Conservation (phyloP, 352 stramenopile genomes). For the Phytophthora kernoviae region DNA sequence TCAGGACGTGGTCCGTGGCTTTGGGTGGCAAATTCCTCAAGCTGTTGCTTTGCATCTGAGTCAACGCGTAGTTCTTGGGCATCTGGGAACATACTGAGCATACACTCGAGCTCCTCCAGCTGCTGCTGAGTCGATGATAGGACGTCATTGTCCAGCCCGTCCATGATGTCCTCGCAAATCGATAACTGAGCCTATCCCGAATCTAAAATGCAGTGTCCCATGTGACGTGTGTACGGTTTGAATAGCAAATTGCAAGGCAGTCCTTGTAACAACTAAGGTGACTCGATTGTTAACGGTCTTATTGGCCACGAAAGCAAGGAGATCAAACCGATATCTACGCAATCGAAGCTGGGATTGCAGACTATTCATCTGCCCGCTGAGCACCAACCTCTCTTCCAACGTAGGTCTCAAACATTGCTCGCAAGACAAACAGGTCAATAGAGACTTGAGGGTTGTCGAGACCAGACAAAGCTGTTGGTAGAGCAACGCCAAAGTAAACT, state of each 20-base stretch:
- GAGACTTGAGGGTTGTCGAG: neutral
- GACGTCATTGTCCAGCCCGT: constrained; percentile 2
- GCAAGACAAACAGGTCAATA: neutral
- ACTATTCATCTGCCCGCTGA: too few species aligned
- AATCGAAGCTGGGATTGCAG: too few species aligned
- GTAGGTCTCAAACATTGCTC: too few species aligned
- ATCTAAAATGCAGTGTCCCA: constrained; percentile 5
- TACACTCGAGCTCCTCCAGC: constrained; percentile 77
- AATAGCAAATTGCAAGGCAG: too few species aligned
- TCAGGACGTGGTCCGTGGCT: constrained; percentile 3
- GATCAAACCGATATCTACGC: too few species aligned
- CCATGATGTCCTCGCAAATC: neutral
- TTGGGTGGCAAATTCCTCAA: constrained; percentile 22
- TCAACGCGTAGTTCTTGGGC: constrained; percentile 50
- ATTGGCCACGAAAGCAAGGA: too few species aligned
- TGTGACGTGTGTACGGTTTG: constrained; percentile 8
- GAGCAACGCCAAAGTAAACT: too few species aligned
- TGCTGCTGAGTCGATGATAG: constrained; percentile 37
- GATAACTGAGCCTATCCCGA: neutral
- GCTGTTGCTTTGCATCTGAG: constrained; percentile 23
- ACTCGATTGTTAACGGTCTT: too few species aligned
- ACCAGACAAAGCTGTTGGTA: too few species aligned
- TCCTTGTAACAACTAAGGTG: too few species aligned
- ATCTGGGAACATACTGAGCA: constrained; percentile 74
- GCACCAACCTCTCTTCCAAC: too few species aligned